Evolutionary conservation across 257 asterid species (phyloP).

Genomic region (Nicotiana obtusifolia): DNA sequence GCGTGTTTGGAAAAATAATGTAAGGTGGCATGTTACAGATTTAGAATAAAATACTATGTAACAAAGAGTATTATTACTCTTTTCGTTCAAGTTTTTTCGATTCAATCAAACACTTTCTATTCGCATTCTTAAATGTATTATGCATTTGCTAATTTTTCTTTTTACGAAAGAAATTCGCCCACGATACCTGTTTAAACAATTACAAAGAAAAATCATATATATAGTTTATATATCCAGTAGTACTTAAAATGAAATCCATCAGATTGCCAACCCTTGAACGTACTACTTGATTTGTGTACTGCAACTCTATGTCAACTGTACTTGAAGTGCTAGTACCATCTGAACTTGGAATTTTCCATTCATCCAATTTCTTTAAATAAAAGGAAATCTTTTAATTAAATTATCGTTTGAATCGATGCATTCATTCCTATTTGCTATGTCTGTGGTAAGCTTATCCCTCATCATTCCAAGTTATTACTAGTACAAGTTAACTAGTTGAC

Average conservation of each 20-base stretch:
- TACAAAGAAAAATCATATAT: neutral
- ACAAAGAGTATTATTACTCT: too few relatives aligned
- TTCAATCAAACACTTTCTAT: neutral
- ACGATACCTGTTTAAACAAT: neutral
- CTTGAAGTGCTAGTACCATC: neutral
- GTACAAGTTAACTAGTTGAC: neutral
- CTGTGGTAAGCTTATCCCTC: neutral
- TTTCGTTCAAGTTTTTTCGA: too few relatives aligned
- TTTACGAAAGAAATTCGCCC: neutral
- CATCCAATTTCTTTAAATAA: neutral
- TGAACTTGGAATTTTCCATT: conserved; percentile 1
- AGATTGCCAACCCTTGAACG: neutral
- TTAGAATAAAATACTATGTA: too few relatives aligned
- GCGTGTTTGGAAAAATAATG: neutral
- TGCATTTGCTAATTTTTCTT: neutral
- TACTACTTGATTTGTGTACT: neutral
- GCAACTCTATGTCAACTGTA: neutral
- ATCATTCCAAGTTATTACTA: neutral
- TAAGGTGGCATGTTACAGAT: neutral
- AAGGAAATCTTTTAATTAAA: neutral
- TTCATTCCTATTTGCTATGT: neutral
- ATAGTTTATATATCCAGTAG: neutral
- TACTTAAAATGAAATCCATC: neutral
- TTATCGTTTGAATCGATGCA: neutral
- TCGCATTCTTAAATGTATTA: neutral